Conservation (phyloP, 805 yeast species). For the Jamesozyma lodderae region DNA sequence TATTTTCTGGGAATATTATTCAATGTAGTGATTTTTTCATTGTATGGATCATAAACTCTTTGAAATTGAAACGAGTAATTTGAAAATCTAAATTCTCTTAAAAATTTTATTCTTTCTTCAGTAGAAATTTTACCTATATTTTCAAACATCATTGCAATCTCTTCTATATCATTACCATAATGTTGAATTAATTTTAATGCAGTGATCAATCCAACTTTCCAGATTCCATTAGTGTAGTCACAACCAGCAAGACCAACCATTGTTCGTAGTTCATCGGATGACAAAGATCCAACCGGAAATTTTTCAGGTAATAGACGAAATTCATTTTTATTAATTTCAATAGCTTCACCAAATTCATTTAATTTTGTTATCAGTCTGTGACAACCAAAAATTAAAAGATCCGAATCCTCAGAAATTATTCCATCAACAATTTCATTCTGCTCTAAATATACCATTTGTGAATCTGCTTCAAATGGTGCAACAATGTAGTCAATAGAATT, state of each 20-base stretch:
- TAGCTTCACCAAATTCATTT: slow-evolving; percentile 55
- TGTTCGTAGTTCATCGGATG: slow-evolving; percentile 45
- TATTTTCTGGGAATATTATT: slow-evolving; percentile 38
- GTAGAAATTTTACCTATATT: slow-evolving; percentile 38
- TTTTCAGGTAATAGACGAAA: slow-evolving; percentile 38
- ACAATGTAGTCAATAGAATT: slow-evolving; percentile 61
- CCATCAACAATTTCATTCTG: slow-evolving; percentile 66
- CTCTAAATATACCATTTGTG: slow-evolving; percentile 88
- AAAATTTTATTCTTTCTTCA: slow-evolving; percentile 18
- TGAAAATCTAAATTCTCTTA: slow-evolving; percentile 52
- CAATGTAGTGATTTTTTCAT: slow-evolving; percentile 41
- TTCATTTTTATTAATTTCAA: slow-evolving; percentile 51
- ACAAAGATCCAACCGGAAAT: slow-evolving; percentile 40
- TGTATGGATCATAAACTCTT: slow-evolving; percentile 66
- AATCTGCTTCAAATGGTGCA: slow-evolving; percentile 97
- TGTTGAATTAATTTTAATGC: slow-evolving; percentile 50
- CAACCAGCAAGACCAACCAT: slow-evolving; percentile 87
- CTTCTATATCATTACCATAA: slow-evolving; percentile 14
- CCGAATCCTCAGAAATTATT: slow-evolving; percentile 87
- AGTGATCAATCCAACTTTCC: slow-evolving; percentile 67
- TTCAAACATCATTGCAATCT: slow-evolving; percentile 19
- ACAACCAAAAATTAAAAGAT: slow-evolving; percentile 80
- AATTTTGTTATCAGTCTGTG: slow-evolving; percentile 64
- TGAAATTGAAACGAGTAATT: slow-evolving; percentile 72
- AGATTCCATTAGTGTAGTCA: slow-evolving; percentile 82